Conservation (phyloP, 2,329 filamentous ascomycete genomes). For the Aspergillus piperis region DNA sequence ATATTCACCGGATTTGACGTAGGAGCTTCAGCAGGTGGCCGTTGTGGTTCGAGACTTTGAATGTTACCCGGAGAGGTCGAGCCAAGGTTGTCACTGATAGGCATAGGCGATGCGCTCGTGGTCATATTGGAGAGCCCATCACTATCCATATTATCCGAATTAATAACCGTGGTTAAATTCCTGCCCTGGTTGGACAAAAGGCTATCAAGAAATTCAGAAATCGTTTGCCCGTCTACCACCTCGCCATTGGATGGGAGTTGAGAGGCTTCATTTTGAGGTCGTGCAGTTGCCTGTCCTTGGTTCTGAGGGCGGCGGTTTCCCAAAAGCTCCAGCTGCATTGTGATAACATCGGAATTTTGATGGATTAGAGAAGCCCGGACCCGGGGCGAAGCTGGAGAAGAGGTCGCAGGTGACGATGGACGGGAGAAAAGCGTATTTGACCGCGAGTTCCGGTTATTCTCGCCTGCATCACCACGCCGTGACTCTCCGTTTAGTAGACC, state of each 20-base stretch:
- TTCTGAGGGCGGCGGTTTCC: constrained; percentile 32
- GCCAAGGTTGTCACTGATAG: constrained; percentile 15
- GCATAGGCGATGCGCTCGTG: constrained; percentile 18
- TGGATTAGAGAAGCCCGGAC: constrained; percentile 47
- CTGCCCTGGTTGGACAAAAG: constrained; percentile 35
- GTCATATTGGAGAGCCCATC: constrained; percentile 29
- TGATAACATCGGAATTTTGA: constrained; percentile 46
- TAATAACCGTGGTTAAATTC: constrained; percentile 18
- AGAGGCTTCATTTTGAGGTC: constrained; percentile 17
- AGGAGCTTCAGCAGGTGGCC: constrained; percentile 14
- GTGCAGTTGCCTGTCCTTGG: constrained; percentile 20
- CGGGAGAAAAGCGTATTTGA: constrained; percentile 45
- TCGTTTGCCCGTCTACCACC: constrained; percentile 28
- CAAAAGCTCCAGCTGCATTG: constrained; percentile 47
- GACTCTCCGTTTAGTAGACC: constrained; percentile 12
- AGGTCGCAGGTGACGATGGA: constrained; percentile 43
- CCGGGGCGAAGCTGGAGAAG: constrained; percentile 43
- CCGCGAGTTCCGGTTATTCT: constrained; percentile 34
- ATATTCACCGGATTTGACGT: constrained; percentile 24
- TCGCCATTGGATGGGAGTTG: constrained; percentile 16
- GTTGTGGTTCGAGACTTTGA: constrained; percentile 12
- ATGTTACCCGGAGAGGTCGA: constrained; percentile 7
- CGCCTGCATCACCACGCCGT: constrained; percentile 11
- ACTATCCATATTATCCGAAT: constrained; percentile 22
- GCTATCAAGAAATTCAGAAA: constrained; percentile 40